Evolutionary conservation across 139 green algal species (phyloP).

Genomic region (Eudorina sp.): DNA sequence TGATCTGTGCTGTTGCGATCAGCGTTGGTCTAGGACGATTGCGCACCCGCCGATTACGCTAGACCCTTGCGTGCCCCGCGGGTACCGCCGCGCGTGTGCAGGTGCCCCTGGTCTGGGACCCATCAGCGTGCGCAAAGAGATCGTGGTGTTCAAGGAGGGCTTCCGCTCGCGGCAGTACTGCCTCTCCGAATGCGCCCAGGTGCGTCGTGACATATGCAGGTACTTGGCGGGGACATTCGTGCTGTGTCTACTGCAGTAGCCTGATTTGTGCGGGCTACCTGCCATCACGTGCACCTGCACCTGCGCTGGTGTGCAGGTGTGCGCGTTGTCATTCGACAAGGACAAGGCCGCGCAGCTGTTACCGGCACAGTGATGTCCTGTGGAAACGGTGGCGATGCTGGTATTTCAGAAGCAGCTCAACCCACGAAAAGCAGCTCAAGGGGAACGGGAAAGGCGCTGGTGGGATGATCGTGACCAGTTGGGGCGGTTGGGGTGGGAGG

Average conservation of each 20-base stretch:
- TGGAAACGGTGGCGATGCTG: no score
- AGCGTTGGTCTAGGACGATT: no score
- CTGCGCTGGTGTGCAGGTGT: not conserved
- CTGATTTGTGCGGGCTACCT: no score
- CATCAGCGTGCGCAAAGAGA: constrained; percentile 68
- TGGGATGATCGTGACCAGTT: no score
- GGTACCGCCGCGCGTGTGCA: constrained; percentile 27
- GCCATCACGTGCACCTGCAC: not conserved
- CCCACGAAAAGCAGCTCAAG: no score
- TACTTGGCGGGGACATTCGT: not conserved
- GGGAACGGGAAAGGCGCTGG: no score
- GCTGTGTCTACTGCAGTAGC: not conserved
- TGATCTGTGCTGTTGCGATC: no score
- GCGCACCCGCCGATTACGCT: no score
- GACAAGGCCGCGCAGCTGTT: constrained; percentile 29
- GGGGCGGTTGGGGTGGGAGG: no score
- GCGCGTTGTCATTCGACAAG: constrained; percentile 14
- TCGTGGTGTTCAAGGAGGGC: constrained; percentile 81
- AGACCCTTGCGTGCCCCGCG: no score
- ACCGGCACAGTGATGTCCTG: no score
- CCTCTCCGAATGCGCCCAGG: constrained; percentile 41
- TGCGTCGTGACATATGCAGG: not conserved
- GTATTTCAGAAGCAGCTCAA: no score
- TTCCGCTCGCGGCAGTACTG: constrained; percentile 75
- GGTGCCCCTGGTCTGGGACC: constrained; percentile 78